Evolutionary conservation across 78 protist genomes (phyloP), one percentile per base, ranked within the genome.

Genomic region (Dictyostelium discoideum): DNA sequence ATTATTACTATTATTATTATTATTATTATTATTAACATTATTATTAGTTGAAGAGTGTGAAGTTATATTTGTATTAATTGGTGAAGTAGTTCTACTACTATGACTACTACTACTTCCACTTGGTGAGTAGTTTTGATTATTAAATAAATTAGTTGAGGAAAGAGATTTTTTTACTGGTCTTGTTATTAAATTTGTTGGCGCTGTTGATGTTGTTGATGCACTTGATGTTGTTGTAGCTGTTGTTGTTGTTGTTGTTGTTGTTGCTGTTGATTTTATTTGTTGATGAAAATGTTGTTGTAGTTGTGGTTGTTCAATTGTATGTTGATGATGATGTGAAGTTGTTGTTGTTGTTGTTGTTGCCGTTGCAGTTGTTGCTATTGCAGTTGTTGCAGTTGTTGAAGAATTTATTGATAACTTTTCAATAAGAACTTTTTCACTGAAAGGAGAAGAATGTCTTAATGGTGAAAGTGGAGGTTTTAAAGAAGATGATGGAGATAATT

Each of bases 381-480:
- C 10, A 7, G n/a, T 4, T 26, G 20, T 32, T 7, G 22, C 0
- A 3, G 79, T 73, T 26, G 37, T 14, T 8, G 29, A 26, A 10
- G 29, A 5, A 32, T 73, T 32, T 2, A 73, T 73, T 32, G 79
- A 73, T 14, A 73, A 14, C 16, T 73, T 73, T 32, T 73, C 79
- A 24, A 73, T 73, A 10, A 73, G 11, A 73, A 73, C 44, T 14
- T 73, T 73, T 73, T 73, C 44, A 24, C 32, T 20, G 14, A n/a
- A 32, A 8, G 20, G 40, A 14, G 79, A 5, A 26, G 46, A 73
- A 32, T 73, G 39, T 73, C 79, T 73, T 32, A 32, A 32, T 32
- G 79, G 79, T 73, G 79, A 73, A 29, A 73, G 40, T 26, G 79
- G 79, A 10, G 79, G 79, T 73, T 73, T 73, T 13, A 29, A 73